These are phyloP conservation scores for Populus davidiana DNA, from an alignment of 345 rosid species.

Conservation along the genomic window DNA sequence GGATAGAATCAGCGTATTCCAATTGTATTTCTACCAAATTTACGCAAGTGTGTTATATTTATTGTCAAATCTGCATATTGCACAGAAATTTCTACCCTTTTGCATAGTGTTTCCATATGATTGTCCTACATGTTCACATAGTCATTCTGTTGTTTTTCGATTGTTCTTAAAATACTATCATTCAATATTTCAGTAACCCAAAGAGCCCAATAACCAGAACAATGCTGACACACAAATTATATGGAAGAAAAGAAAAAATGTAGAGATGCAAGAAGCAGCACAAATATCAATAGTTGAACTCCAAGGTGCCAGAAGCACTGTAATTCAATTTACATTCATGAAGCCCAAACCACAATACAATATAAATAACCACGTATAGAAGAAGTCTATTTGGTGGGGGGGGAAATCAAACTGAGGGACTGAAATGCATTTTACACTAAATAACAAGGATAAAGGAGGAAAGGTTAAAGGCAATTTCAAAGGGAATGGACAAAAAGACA, in stretches of 20 bases:
- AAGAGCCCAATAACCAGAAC: not conserved
- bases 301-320: not conserved
- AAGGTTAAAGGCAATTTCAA: not conserved
- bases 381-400: not conserved
- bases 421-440: not conserved
- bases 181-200: not conserved
- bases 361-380: not conserved
- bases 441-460: not conserved
- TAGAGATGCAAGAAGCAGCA: not conserved
- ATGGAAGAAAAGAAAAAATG: not conserved
- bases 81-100: not conserved
- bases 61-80: not conserved
- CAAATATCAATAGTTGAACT: not conserved
- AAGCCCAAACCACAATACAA: not conserved
- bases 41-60: not conserved
- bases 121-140: not conserved
- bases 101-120: not conserved
- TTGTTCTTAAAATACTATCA: not conserved
- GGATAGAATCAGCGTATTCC: not conserved
- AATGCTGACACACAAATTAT: not conserved
- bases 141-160: not conserved
- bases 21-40: not conserved
- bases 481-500: not conserved
- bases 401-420: not conserved
- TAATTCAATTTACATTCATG: not conserved